phyloP scores from a whole-genome alignment of 805 yeast genomes.

The Torulaspora franciscae region DNA sequence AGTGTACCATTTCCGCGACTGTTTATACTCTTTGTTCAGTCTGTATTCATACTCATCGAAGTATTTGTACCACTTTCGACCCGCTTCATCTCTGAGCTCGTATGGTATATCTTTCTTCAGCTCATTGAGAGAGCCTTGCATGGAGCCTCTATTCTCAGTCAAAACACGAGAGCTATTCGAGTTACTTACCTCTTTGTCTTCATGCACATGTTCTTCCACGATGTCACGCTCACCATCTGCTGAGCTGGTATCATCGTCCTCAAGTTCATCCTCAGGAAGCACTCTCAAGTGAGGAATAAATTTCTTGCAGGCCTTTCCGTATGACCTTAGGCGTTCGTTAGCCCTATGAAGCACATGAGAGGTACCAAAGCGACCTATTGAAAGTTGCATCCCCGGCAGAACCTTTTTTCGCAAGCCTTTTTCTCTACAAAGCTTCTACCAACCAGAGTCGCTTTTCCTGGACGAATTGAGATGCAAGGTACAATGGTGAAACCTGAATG shows the following conservation, averaged over 20 bases:
- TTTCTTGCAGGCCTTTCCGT: constrained; percentile 15
- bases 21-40: constrained; percentile 32
- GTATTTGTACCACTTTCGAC: constrained; percentile 43
- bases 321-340: background rate
- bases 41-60: constrained; percentile 52
- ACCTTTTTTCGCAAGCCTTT: background rate
- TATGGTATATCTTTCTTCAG: constrained; percentile 34
- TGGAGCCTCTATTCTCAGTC: background rate
- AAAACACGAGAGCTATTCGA: background rate
- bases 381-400: background rate
- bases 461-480: background rate
- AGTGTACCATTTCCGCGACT: constrained; percentile 34
- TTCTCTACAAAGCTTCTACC: background rate
- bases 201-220: constrained; percentile 4
- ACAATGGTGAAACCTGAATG: background rate
- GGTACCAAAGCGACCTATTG: background rate
- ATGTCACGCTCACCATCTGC: constrained; percentile 4
- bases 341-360: background rate
- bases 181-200: constrained; percentile 1
- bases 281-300: constrained; percentile 29
- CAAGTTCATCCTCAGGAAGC: constrained; percentile 18
- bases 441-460: too few species aligned
- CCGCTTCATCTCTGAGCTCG: constrained; percentile 39
- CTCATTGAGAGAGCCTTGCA: constrained; percentile 8
- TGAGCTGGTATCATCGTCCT: constrained; percentile 4